Base-by-base conservation (phyloP, 176 grass and related monocot genomes). In the Bothriochloa decipiens region DNA sequence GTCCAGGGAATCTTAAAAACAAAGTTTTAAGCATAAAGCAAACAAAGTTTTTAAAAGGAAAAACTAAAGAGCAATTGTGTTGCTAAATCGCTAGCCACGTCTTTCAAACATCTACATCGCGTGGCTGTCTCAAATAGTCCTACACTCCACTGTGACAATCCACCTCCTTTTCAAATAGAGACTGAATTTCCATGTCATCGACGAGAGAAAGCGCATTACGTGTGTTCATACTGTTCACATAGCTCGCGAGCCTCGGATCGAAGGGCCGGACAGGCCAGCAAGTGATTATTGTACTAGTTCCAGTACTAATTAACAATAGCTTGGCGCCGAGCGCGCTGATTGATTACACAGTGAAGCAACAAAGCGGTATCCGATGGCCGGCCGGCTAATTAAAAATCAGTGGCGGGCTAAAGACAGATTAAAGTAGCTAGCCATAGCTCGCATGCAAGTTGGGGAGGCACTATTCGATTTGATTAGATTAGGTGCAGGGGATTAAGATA, bases 401-500 rank as follows among this genome's bases (percentile, higher is more conserved):
- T 15, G 83, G 49, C 76, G 70, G 75, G 39, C 50, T 81, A 89
- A 85, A 86, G 88, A 65, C 69, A 25, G 80, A 68, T 65, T 81
- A 86, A 89, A 88, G 73, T 66, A 55, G 65, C 55, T 57, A 58
- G 46, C 12, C 0, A 5, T 3, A 57, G 22, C 53, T 47, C 32
- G 76, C 29, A 40, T 47, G 84, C 88, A 70, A 80, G 84, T 91
- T 75, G 74, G 74, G n/a, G 25, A 22, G 49, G 50, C 35, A 36
- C 26, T 68, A 91, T 84, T 84, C 76, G 50, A 90, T 85, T 83
- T 72, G 52, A 43, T 41, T 32, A 75, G 83, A 39, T 26, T 29
- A 74, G 82, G 29, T 65, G 71, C 16, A 9, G 72, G 83, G 70
- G 77, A 85, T 88, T 92, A 89, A 86, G 68, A 86, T 86, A 89